Base-by-base conservation (phyloP, 192 early-diverging fungal genomes). In the Paraglomus brasilianum region DNA sequence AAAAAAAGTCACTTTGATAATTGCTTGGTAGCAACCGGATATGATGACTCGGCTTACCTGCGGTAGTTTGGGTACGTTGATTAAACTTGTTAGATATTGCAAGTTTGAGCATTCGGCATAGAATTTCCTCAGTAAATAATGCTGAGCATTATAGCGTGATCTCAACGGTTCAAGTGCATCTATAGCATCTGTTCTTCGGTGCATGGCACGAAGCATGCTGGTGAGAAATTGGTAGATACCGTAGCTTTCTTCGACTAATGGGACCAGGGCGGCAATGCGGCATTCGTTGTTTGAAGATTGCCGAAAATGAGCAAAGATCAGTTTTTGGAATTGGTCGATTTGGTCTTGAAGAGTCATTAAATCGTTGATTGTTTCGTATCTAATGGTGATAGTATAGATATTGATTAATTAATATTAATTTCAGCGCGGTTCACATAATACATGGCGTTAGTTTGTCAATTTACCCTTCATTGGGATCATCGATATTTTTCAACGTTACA, bases 401-500 rank as follows among this genome's bases (percentile, higher is more conserved):
- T n/a, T 10, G 36, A 40, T 24, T 14, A 19, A 62, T 5, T 14
- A 41, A 41, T 30, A 17, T 30, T 5, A 14, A 30, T 30, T 30
- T 30, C 30, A 3, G 30, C 30, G 30, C 30, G 30, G 30, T 30
- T 30, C 30, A 30, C 3, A 30, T n/a, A 22, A 21, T 41, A 45
- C 3, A n/a, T 60, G 15, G 2, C 3, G 2, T 39, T 10, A 65
- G 0, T 65, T 65, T 4, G 15, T n/a, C 39, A 7, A 66, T 72
- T 46, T 80, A 92, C 82, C 97, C 97, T 85, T 97, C 97, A 77
- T 98, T 97, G 24, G 97, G 97, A 79, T 98, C 97, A 69, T 96
- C 92, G 53, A 95, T 91, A 57, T 92, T 91, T 75, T 91, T 93
- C 66, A 98, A 76, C 46, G 91, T 91, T 45, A 95, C 87, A 70